Evolutionary conservation across 345 rosid species (phyloP).

Genomic region (Camelina neglecta): DNA sequence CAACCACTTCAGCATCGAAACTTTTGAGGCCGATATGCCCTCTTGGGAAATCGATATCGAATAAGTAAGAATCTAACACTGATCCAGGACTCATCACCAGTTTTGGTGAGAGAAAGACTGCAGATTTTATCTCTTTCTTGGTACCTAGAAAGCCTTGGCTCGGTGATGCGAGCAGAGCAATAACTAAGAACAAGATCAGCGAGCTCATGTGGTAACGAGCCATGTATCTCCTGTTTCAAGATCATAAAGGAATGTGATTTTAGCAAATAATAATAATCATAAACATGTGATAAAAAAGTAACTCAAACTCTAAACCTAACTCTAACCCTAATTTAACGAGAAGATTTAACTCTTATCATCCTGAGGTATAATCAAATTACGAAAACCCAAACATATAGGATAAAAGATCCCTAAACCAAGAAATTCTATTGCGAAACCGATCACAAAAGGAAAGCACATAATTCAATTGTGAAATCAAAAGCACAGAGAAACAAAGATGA

Average conservation of each 20-base stretch:
- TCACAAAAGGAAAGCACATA: no score
- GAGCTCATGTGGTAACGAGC: slow-evolving; percentile 15
- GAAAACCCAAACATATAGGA: no score
- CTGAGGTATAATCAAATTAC: no score
- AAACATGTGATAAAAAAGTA: no score
- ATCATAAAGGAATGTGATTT: neutral
- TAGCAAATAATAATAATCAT: no score
- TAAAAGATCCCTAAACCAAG: no score
- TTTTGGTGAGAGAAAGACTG: slow-evolving; percentile 68
- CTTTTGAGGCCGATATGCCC: slow-evolving; percentile 82
- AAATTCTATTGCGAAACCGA: no score
- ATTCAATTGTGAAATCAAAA: neutral
- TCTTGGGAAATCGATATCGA: slow-evolving; percentile 71
- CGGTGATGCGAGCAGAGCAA: slow-evolving; percentile 37
- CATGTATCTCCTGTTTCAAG: slow-evolving; percentile 47
- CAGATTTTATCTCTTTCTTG: slow-evolving; percentile 50
- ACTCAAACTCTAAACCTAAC: neutral
- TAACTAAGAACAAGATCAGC: slow-evolving; percentile 34
- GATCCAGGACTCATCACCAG: slow-evolving; percentile 82
- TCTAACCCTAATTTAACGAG: neutral
- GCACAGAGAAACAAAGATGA: neutral
- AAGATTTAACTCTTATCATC: no score
- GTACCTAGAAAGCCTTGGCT: slow-evolving; percentile 37
- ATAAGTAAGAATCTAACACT: slow-evolving; percentile 56
- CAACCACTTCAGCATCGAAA: slow-evolving; percentile 76